phyloP scores from a whole-genome alignment of 2,329 filamentous ascomycete genomes.

The Gyromitra esculenta region DNA sequence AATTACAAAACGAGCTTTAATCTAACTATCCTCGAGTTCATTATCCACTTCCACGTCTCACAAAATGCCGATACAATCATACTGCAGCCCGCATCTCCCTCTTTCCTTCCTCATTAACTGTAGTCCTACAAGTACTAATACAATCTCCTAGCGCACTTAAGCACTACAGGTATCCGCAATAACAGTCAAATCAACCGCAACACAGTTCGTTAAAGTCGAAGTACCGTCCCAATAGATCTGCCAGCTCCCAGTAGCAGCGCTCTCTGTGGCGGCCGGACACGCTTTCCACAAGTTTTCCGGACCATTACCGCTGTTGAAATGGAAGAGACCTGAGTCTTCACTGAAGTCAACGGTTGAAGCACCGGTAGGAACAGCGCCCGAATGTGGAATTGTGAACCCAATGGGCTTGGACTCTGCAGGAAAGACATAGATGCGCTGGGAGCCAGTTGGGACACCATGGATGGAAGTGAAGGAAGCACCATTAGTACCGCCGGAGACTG shows the following conservation, averaged over 20 bases:
- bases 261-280: conserved; percentile 26
- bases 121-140: neutral
- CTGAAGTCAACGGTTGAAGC: conserved; percentile 36
- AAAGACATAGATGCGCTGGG: conserved; percentile 42
- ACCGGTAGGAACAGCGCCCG: conserved; percentile 15
- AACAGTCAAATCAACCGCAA: conserved; percentile 20
- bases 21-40: neutral
- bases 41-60: neutral
- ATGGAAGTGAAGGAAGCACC: conserved; percentile 48
- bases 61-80: neutral
- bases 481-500: conserved; percentile 11
- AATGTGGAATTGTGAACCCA: conserved; percentile 50
- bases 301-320: conserved; percentile 17
- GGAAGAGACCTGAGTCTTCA: neutral
- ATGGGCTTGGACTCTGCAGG: conserved; percentile 42
- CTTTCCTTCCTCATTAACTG: neutral
- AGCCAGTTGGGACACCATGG: conserved; percentile 49
- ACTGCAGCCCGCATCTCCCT: neutral
- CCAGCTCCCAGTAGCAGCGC: conserved; percentile 16
- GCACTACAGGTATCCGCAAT: conserved; percentile 8
- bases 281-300: conserved; percentile 36
- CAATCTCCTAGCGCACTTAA: neutral
- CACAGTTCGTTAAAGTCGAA: conserved; percentile 11
- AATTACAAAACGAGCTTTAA: neutral
- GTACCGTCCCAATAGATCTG: conserved; percentile 50